phyloP scores from a whole-genome alignment of 441 rosid species.

The Pelargonium fulgidum region DNA sequence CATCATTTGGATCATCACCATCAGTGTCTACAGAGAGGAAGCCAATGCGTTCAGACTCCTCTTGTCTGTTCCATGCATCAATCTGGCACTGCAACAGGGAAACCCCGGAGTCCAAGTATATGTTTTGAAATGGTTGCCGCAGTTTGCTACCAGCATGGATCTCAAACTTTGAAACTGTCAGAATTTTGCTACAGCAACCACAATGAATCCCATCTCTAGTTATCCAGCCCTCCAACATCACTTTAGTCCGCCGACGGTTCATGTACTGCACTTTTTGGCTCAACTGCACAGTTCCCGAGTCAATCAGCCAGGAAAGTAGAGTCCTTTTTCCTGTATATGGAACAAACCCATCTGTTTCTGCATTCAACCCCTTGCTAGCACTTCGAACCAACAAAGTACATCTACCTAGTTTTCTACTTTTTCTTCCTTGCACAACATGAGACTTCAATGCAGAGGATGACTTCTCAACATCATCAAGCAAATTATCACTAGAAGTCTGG shows the following conservation, averaged over 20 bases:
- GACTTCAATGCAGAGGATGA: conserved; percentile 37
- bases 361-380: conserved; percentile 49
- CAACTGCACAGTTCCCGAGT: conserved; percentile 66
- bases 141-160: conserved; percentile 94
- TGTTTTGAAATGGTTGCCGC: conserved; percentile 84
- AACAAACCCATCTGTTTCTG: conserved; percentile 67
- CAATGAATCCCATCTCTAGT: conserved; percentile 89
- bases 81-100: conserved; percentile 85
- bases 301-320: conserved; percentile 85
- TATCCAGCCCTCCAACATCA: conserved; percentile 91
- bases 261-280: conserved; percentile 89
- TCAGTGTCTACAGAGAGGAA: conserved; percentile 49
- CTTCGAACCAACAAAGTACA: conserved; percentile 80
- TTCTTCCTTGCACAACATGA: conserved; percentile 54
- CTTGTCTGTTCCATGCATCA: conserved; percentile 80
- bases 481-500: conserved; percentile 30
- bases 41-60: conserved; percentile 44
- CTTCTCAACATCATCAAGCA: conserved; percentile 31
- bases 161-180: conserved; percentile 79
- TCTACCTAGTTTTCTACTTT: conserved; percentile 71
- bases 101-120: conserved; percentile 73
- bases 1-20: conserved; percentile 94
- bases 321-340: conserved; percentile 79
- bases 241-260: conserved; percentile 63
- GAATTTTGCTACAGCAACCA: conserved; percentile 92